These are phyloP conservation scores for Podosphaera leucotricha DNA, from an alignment of 2,329 filamentous ascomycete genomes.

Conservation along the genomic window DNA sequence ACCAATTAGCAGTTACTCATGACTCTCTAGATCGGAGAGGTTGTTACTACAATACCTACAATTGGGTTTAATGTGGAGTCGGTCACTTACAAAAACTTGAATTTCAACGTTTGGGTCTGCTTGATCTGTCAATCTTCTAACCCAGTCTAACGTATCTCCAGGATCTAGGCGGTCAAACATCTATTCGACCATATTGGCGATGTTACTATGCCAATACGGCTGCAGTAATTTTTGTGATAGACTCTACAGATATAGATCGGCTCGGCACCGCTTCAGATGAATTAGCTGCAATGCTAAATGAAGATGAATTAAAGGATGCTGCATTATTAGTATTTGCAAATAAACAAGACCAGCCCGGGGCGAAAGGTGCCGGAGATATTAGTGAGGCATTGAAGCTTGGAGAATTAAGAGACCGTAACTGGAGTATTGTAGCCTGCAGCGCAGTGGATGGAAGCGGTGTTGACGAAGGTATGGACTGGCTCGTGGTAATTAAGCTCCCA, in stretches of 20 bases:
- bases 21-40: constrained; percentile 61
- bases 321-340: constrained; percentile 90
- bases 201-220: constrained; percentile 99
- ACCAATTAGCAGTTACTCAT: constrained; percentile 2
- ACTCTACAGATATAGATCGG: constrained; percentile 91
- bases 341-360: constrained; percentile 95
- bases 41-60: constrained; percentile 95
- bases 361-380: constrained; percentile 90
- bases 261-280: constrained; percentile 84
- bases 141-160: constrained; percentile 15
- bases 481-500: constrained; percentile 28
- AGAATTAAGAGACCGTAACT: constrained; percentile 86
- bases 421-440: constrained; percentile 96
- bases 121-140: neutral
- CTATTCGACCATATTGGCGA: constrained; percentile 93
- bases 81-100: constrained; percentile 92
- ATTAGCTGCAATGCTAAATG: constrained; percentile 81
- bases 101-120: constrained; percentile 93
- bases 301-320: constrained; percentile 87
- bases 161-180: constrained; percentile 96
- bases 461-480: constrained; percentile 96
- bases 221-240: constrained; percentile 95
- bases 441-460: constrained; percentile 90
- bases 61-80: constrained; percentile 99
- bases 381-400: constrained; percentile 78